Percentiles rank a stretch among this genome's conserved stretches.
Conservation (phyloP, 805 yeast species). For the Nakazawaea holstii region DNA sequence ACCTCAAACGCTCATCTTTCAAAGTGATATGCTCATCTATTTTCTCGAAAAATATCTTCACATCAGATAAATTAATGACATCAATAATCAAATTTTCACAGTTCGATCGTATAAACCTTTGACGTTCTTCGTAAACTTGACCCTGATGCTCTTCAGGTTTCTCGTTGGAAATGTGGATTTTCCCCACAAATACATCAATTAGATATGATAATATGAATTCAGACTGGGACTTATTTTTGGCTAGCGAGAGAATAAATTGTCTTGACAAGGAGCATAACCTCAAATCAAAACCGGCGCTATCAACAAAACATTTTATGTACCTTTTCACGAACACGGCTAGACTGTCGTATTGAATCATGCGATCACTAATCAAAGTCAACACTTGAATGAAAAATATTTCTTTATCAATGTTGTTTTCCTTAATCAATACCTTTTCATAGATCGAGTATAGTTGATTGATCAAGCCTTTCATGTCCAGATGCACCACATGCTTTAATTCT, state of each 20-base stretch:
- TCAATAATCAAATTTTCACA: slow-evolving; percentile 32
- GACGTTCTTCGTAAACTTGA: slow-evolving; percentile 41
- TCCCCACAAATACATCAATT: slow-evolving; percentile 19
- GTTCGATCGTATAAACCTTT: slow-evolving; percentile 41
- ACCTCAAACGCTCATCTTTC: slow-evolving; percentile 30
- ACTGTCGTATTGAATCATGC: slow-evolving; percentile 25
- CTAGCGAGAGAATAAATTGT: slow-evolving; percentile 22
- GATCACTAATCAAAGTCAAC: slow-evolving; percentile 28
- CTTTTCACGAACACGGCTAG: slow-evolving; percentile 44
- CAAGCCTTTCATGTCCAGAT: slow-evolving; percentile 6
- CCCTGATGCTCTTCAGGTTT: slow-evolving; percentile 13
- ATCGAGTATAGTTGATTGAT: slow-evolving; percentile 29
- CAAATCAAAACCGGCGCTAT: slow-evolving; percentile 51
- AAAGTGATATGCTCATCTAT: slow-evolving; percentile 30
- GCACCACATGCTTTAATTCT: background rate
- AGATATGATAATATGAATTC: slow-evolving; percentile 15
- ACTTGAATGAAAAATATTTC: slow-evolving; percentile 35
- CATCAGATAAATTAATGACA: slow-evolving; percentile 13
- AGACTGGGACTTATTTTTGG: slow-evolving; percentile 15
- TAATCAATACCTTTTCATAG: slow-evolving; percentile 26
- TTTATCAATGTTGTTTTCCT: slow-evolving; percentile 20
- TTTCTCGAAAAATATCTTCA: slow-evolving; percentile 25
- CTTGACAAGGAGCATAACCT: slow-evolving; percentile 27
- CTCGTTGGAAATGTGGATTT: slow-evolving; percentile 14
- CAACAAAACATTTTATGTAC: slow-evolving; percentile 45